phyloP scores from a whole-genome alignment of 192 early-diverging fungal species.

The Gryganskiella cystojenkinii region DNA sequence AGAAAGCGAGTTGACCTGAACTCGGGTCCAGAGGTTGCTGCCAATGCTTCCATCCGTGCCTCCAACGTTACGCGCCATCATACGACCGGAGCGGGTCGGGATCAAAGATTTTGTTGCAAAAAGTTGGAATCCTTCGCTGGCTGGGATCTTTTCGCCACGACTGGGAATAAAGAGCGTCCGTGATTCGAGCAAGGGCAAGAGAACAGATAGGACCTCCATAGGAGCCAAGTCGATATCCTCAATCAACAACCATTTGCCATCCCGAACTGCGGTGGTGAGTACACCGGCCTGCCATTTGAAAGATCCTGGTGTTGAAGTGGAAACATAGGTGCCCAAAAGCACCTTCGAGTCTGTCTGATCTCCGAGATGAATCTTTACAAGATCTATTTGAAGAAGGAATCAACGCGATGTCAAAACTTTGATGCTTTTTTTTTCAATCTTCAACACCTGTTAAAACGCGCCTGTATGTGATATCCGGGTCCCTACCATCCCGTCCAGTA shows the following conservation, averaged over 20 bases:
- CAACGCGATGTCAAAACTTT: too few species aligned
- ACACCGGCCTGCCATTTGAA: constrained; percentile 97
- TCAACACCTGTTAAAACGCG: too few species aligned
- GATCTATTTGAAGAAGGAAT: constrained; percentile 54
- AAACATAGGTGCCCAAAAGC: constrained; percentile 94
- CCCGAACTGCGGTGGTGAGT: constrained; percentile 87
- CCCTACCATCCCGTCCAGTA: constrained; percentile 69
- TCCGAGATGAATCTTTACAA: constrained; percentile 94
- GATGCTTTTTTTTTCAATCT: too few species aligned
- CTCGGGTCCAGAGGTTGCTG: constrained; percentile 83
- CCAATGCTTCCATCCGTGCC: constrained; percentile 62
- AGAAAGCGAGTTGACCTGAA: constrained; percentile 73
- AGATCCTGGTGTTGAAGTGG: constrained; percentile 89
- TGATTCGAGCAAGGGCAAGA: constrained; percentile 93
- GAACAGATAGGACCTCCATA: constrained; percentile 90
- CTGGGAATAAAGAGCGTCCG: constrained; percentile 90
- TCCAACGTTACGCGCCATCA: constrained; percentile 50
- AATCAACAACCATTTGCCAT: constrained; percentile 95
- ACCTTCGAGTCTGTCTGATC: constrained; percentile 97
- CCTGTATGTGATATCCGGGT: too few species aligned
- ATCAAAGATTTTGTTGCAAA: constrained; percentile 86
- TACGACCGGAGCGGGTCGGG: constrained; percentile 61
- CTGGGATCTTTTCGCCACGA: constrained; percentile 86
- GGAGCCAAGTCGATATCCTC: constrained; percentile 98
- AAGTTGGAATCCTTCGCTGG: constrained; percentile 88